Conservation (phyloP, 2,329 filamentous ascomycete species). For the Juglanconis juglandina region DNA sequence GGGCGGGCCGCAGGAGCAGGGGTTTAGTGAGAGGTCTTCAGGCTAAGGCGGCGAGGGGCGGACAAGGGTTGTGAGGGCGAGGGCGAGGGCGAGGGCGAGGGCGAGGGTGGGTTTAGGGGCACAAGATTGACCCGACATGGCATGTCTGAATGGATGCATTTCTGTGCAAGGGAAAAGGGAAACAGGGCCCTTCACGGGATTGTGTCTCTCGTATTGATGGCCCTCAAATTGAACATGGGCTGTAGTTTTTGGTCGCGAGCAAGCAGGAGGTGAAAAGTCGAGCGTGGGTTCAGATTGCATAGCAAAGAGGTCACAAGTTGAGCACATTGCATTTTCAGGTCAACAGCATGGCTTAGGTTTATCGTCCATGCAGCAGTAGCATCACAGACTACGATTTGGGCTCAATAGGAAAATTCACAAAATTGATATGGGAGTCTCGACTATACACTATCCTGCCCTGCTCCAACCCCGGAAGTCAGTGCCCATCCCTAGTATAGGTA, state of each 20-base stretch:
- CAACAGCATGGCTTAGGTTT: not conserved
- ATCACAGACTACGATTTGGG: not conserved
- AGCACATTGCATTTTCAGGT: not conserved
- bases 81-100: too few relatives aligned
- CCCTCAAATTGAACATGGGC: too few relatives aligned
- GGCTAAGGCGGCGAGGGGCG: not conserved
- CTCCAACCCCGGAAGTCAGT: not conserved
- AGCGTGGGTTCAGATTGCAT: not conserved
- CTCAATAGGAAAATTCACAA: not conserved
- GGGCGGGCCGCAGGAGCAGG: not conserved
- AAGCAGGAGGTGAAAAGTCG: not conserved
- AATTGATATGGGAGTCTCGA: conserved; percentile 14
- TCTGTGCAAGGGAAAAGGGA: too few relatives aligned
- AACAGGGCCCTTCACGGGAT: too few relatives aligned
- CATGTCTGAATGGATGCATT: too few relatives aligned
- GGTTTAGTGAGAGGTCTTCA: not conserved
- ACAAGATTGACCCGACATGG: too few relatives aligned
- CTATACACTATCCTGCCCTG: not conserved
- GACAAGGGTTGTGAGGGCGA: not conserved
- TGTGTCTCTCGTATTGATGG: too few relatives aligned
- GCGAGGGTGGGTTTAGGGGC: too few relatives aligned
- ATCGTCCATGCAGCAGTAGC: not conserved
- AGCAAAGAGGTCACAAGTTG: not conserved
- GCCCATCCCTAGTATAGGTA: not conserved
- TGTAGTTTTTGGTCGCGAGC: too few relatives aligned